These are phyloP conservation scores for Neonothopanus nambi DNA, from an alignment of 1,284 basidiomycete species.

Conservation along the genomic window DNA sequence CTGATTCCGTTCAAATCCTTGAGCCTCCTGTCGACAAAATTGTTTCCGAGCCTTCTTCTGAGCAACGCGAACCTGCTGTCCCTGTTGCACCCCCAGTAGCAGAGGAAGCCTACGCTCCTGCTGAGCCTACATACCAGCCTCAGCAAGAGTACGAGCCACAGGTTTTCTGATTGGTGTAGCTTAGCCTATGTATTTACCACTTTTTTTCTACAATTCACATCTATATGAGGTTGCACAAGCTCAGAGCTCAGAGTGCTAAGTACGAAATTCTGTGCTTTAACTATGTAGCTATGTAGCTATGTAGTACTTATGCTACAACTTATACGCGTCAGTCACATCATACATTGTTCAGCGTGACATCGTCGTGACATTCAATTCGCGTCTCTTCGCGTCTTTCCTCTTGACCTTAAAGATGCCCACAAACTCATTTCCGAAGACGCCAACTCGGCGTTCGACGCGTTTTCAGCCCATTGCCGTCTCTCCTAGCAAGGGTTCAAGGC, in stretches of 20 bases:
- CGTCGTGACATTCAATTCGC: too few species aligned
- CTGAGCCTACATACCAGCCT: constrained; percentile 40
- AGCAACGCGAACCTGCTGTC: constrained; percentile 69
- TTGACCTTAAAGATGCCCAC: neutral
- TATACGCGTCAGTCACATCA: too few species aligned
- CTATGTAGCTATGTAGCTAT: too few species aligned
- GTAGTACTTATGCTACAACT: too few species aligned
- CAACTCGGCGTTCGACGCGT: constrained; percentile 50
- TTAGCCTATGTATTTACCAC: constrained; percentile 16
- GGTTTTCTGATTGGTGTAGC: constrained; percentile 44
- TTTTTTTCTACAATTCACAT: neutral
- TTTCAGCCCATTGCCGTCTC: constrained; percentile 50
- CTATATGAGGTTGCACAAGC: too few species aligned
- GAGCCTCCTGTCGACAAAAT: constrained; percentile 84
- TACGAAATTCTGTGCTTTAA: too few species aligned
- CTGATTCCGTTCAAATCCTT: constrained; percentile 91
- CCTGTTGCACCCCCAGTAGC: constrained; percentile 50
- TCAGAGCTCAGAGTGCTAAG: too few species aligned
- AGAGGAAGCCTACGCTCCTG: constrained; percentile 49
- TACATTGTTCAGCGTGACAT: too few species aligned
- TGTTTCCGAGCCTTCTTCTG: constrained; percentile 77
- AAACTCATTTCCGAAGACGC: neutral
- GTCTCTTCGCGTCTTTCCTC: too few species aligned
- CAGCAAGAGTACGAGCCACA: constrained; percentile 45
- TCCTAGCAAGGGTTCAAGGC: constrained; percentile 27